Conservation (phyloP, 495 filamentous ascomycete species). For the Podospora australis region DNA sequence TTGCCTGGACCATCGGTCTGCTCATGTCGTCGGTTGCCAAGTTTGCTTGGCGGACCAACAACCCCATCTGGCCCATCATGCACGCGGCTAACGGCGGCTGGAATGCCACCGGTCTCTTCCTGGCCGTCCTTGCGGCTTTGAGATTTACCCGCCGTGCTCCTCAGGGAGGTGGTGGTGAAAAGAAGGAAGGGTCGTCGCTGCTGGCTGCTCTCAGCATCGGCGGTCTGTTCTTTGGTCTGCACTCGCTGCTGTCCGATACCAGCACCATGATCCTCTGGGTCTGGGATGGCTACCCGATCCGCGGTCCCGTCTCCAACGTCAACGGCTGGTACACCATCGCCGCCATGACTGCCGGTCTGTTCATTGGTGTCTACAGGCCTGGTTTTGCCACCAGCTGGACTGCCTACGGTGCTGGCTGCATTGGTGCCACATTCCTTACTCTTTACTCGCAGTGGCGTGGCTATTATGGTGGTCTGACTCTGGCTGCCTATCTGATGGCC, state of each 20-base stretch:
- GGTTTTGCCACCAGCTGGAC: slow-evolving; percentile 71
- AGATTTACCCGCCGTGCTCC: slow-evolving; percentile 57
- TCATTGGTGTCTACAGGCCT: slow-evolving; percentile 68
- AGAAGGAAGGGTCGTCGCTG: slow-evolving; percentile 57
- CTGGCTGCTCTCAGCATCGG: slow-evolving; percentile 72
- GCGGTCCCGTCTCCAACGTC: slow-evolving; percentile 80
- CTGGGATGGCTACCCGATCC: slow-evolving; percentile 95
- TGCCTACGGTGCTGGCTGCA: slow-evolving; percentile 65
- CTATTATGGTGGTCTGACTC: slow-evolving; percentile 73
- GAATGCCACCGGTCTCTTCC: slow-evolving; percentile 74
- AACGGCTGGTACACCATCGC: slow-evolving; percentile 81
- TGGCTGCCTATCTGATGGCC: slow-evolving; percentile 79
- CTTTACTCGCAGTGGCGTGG: slow-evolving; percentile 78
- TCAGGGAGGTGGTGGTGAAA: slow-evolving; percentile 43
- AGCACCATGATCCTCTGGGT: slow-evolving; percentile 99
- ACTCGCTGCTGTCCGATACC: slow-evolving; percentile 90
- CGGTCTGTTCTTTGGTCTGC: slow-evolving; percentile 83
- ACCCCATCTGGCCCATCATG: slow-evolving; percentile 95
- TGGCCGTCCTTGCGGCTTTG: slow-evolving; percentile 70
- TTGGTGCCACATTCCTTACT: slow-evolving; percentile 77
- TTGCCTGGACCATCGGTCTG: slow-evolving; percentile 76
- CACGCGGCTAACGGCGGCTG: slow-evolving; percentile 82
- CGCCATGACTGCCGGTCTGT: slow-evolving; percentile 78
- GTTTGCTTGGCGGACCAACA: slow-evolving; percentile 93
- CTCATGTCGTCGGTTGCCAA: slow-evolving; percentile 82